Evolutionary conservation across 106 monocot species (phyloP), one percentile per base, ranked within the genome.

Genomic region (Dactylorhiza incarnata): DNA sequence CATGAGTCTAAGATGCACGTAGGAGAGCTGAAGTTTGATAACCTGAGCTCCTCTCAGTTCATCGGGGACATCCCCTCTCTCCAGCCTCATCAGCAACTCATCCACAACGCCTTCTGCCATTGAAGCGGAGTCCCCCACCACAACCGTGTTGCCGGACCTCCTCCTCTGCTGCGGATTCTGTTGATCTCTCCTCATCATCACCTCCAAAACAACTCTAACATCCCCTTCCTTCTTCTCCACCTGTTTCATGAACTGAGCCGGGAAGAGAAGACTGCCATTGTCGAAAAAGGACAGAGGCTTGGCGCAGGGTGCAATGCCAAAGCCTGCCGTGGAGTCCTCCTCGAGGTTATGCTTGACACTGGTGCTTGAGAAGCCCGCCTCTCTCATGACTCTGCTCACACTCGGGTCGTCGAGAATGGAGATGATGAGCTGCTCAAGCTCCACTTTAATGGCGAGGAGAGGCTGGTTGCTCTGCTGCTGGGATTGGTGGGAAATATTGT

Each of bases 331-430:
- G 3, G 75, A 45, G 6, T 86, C 81, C 47, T 91, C 93, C 50
- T 93, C 95, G 1, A 96, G 65, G 78, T 85, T 90, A 47, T 75
- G 83, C 77, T 96, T 96, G 71, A 96, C 85, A 17, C 71, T 75
- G 68, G 88, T 84, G 78, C 95, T 96, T n/a, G 93, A 96, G 81
- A 93, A 96, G 3, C 95, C 95, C 45, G 93, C 95, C 83, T 96
- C 95, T 53, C 84, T 86, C 95, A 96, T 96, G n/a, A 96, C 95
- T 70, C 95, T 86, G 76, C 95, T 96, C 10, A 96, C 95, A 72
- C 95, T 93, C 22, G 95, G 95, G 69, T 96, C 95, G 29, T 96
- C 95, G 9, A 96, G 78, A 44, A 96, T 93, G 71, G 95, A 96
- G 72, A 93, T 84, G 49, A 93, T 84, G 61, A 96, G 90, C 84